phyloP scores from a whole-genome alignment of 305 asterid species.

The Fraxinus xanthoxyloides region DNA sequence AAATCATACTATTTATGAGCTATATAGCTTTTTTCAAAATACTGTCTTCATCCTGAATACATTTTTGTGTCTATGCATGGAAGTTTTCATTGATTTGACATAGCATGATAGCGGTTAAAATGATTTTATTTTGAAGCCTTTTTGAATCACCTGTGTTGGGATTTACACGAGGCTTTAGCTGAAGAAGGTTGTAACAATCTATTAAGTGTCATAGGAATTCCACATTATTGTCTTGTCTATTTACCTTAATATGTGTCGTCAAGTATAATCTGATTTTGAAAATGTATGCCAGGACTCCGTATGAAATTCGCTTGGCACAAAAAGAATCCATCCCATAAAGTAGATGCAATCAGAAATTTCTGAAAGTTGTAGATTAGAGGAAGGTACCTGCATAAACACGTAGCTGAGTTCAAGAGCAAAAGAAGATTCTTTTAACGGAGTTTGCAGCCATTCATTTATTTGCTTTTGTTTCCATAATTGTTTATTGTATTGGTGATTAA shows the following conservation, averaged over 20 bases:
- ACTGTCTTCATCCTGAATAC: background rate
- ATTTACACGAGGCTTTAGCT: background rate
- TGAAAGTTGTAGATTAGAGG: background rate
- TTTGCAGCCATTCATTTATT: slow-evolving; percentile 11
- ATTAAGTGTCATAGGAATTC: background rate
- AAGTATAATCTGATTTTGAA: background rate
- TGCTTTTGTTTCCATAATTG: background rate
- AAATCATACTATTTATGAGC: background rate
- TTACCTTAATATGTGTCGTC: background rate
- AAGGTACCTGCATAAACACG: slow-evolving; percentile 5
- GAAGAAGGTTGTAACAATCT: background rate
- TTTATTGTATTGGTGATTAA: slow-evolving; percentile 16
- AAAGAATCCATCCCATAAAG: background rate
- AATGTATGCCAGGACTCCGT: background rate
- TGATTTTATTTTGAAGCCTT: background rate
- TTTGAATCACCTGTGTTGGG: background rate
- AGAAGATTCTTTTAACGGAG: background rate
- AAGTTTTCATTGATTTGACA: background rate
- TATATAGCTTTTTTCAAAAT: background rate
- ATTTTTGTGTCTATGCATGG: background rate
- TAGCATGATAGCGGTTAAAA: background rate
- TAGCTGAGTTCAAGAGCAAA: slow-evolving; percentile 8
- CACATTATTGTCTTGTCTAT: background rate
- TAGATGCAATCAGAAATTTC: background rate
- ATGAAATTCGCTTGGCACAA: background rate